Evolutionary conservation across 2,329 filamentous ascomycete genomes (phyloP).

Genomic region (Chaetothyriales sp.): DNA sequence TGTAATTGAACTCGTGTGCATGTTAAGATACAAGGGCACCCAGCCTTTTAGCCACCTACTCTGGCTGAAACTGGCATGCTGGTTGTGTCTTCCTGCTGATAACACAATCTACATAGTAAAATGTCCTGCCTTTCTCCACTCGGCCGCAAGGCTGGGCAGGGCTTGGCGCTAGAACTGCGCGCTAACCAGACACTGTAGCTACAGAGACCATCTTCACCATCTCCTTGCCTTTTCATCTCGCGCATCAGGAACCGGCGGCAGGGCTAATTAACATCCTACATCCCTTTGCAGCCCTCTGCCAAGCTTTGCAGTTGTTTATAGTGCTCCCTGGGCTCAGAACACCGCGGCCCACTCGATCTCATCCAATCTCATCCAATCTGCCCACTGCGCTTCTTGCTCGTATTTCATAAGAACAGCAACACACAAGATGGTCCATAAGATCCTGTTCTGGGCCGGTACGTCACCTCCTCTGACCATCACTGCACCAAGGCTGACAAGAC

Average conservation of each 20-base stretch:
- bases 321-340: background rate
- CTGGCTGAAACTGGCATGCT: no score
- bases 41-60: no score
- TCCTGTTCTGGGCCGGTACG: slow-evolving; percentile 44
- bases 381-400: background rate
- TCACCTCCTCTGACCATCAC: slow-evolving; percentile 4
- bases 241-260: background rate
- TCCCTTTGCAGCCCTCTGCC: background rate
- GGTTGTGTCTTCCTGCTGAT: no score
- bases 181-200: background rate
- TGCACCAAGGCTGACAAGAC: background rate
- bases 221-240: background rate
- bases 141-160: background rate
- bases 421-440: slow-evolving; percentile 36
- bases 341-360: background rate
- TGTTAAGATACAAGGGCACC: no score
- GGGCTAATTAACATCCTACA: background rate
- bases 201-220: background rate
- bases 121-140: no score
- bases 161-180: background rate
- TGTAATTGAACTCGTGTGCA: no score
- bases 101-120: no score
- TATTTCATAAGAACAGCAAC: slow-evolving; percentile 8
- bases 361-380: background rate
- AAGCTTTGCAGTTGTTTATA: background rate